Conservation (phyloP, 208 protist species). For the Acanthamoeba royreba region DNA sequence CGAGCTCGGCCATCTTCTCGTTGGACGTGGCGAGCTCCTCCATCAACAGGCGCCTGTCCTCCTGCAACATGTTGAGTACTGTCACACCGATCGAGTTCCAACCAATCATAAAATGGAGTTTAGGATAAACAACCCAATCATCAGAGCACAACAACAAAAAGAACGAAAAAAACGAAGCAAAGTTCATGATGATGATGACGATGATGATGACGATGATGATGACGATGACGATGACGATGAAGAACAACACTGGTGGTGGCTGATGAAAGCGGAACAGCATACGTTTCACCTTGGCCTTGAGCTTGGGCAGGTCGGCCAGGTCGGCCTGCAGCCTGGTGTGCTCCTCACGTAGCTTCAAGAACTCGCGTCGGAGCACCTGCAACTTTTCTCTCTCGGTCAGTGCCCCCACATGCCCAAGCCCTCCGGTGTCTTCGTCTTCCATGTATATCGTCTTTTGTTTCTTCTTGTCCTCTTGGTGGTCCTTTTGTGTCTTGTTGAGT, state of each 20-base stretch:
- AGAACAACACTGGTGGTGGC: too few relatives aligned
- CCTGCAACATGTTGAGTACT: not conserved
- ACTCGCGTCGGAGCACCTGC: not conserved
- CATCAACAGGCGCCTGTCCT: not conserved
- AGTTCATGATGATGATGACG: not conserved
- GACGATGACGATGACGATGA: not conserved
- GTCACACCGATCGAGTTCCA: too few relatives aligned
- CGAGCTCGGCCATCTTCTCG: not conserved
- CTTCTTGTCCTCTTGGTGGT: too few relatives aligned
- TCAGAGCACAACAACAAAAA: not conserved
- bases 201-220: not conserved
- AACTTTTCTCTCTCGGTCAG: not conserved
- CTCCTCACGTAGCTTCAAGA: not conserved
- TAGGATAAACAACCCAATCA: not conserved
- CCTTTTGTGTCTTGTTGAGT: too few relatives aligned
- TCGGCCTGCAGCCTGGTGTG: not conserved
- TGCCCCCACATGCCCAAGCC: too few relatives aligned
- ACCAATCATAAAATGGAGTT: too few relatives aligned
- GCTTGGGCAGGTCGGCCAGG: not conserved
- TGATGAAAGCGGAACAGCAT: not conserved
- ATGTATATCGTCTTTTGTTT: too few relatives aligned
- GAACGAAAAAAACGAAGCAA: not conserved
- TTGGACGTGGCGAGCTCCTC: not conserved
- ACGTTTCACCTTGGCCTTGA: constrained; percentile 25
- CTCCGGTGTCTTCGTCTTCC: too few relatives aligned